Conservation (phyloP, 179 eudicot species). For the Silene noctiflora region DNA sequence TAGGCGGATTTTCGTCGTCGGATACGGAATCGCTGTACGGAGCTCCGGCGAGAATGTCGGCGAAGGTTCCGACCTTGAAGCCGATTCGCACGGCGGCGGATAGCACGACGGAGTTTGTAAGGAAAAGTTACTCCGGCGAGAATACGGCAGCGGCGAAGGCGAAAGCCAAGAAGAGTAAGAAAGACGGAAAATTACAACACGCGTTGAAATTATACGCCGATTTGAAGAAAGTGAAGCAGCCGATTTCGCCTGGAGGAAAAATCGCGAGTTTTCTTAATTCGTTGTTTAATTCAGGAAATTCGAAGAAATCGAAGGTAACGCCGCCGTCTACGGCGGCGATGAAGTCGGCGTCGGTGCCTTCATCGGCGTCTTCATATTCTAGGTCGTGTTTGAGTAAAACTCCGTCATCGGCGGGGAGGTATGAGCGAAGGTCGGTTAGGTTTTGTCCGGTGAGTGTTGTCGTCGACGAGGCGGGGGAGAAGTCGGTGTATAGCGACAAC, state of each 20-base stretch:
- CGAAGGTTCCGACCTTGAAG: constrained; percentile 31
- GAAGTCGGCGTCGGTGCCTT: constrained; percentile 39
- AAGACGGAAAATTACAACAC: constrained; percentile 42
- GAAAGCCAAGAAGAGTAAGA: constrained; percentile 25
- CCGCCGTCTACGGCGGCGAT: constrained; percentile 18
- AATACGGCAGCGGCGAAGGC: constrained; percentile 16
- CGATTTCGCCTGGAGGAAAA: constrained; percentile 85
- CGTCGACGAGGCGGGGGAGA: constrained; percentile 40
- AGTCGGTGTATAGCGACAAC: neutral
- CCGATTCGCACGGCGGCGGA: constrained; percentile 51
- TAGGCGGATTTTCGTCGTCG: constrained; percentile 46
- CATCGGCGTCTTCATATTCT: constrained; percentile 67
- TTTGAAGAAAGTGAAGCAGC: constrained; percentile 75
- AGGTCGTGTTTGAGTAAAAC: constrained; percentile 81
- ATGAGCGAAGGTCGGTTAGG: constrained; percentile 57
- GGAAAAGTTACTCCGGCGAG: constrained; percentile 21
- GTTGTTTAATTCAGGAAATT: constrained; percentile 41
- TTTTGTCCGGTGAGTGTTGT: constrained; percentile 36
- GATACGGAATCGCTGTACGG: constrained; percentile 29
- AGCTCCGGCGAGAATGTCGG: constrained; percentile 12
- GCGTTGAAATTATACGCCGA: constrained; percentile 80
- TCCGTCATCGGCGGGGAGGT: constrained; percentile 58
- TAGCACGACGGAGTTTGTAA: constrained; percentile 16
- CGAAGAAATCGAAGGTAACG: constrained; percentile 42
- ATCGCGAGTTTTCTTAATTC: constrained; percentile 72